Percentiles rank a stretch among this genome's conserved stretches.
These are phyloP conservation scores for Hypoxylon sp. DNA, from an alignment of 2,329 filamentous ascomycete species.

Conservation along the genomic window DNA sequence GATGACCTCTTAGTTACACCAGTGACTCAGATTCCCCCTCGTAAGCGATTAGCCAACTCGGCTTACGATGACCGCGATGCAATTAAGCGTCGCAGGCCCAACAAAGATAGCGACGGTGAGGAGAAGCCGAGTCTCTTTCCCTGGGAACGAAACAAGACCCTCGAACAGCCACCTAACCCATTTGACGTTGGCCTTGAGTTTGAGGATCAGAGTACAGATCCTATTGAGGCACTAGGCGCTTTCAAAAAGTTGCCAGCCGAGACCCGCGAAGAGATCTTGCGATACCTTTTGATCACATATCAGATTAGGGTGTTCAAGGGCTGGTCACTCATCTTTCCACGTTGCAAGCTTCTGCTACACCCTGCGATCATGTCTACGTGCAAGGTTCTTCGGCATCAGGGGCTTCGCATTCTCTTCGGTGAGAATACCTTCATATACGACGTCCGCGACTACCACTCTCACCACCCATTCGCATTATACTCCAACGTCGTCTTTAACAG, in stretches of 20 bases:
- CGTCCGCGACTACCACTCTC: constrained; percentile 57
- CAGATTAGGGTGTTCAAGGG: constrained; percentile 54
- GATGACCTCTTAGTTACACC: constrained; percentile 22
- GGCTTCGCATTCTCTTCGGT: constrained; percentile 61
- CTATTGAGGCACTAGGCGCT: constrained; percentile 26
- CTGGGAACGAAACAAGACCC: constrained; percentile 25
- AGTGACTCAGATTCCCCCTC: constrained; percentile 8
- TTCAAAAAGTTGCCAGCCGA: constrained; percentile 50
- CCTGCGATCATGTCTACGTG: constrained; percentile 58
- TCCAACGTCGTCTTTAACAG: constrained; percentile 52
- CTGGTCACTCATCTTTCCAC: constrained; percentile 54
- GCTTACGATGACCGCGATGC: constrained; percentile 38
- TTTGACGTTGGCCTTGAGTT: neutral
- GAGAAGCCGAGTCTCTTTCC: constrained; percentile 13
- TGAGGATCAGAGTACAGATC: neutral
- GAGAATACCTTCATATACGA: constrained; percentile 64
- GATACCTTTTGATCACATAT: constrained; percentile 51
- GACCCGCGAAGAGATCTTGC: constrained; percentile 55
- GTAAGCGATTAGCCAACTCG: constrained; percentile 29
- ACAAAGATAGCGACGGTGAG: neutral
- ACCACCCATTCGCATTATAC: constrained; percentile 29
- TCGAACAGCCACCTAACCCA: constrained; percentile 37
- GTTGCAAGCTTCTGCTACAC: constrained; percentile 52
- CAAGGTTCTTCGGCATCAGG: constrained; percentile 56
- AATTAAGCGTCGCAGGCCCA: constrained; percentile 29